Conservation (phyloP, 1,284 basidiomycete species). For the Calocybe gambosa region DNA sequence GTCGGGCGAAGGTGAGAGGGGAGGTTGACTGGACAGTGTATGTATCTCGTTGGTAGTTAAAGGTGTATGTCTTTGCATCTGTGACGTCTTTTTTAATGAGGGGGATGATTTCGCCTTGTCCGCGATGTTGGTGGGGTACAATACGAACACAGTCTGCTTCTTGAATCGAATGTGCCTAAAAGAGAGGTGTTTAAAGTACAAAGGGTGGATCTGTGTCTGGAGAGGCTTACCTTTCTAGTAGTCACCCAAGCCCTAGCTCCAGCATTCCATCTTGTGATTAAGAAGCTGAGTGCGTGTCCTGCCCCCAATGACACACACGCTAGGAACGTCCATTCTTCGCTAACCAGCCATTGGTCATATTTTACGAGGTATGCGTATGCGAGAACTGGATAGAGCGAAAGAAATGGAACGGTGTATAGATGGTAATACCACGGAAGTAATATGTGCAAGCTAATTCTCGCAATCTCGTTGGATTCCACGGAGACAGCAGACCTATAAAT, state of each 20-base stretch:
- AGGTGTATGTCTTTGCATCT: conserved; percentile 68
- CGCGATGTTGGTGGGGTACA: conserved; percentile 81
- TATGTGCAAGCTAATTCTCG: conserved; percentile 73
- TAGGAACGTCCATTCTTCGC: conserved; percentile 96
- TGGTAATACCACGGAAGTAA: conserved; percentile 74
- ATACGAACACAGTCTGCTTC: conserved; percentile 82
- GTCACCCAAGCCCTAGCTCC: conserved; percentile 77
- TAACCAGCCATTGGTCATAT: conserved; percentile 89
- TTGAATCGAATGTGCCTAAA: conserved; percentile 59
- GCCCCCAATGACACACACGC: conserved; percentile 82
- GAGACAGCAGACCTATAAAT: conserved; percentile 38
- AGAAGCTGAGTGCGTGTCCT: conserved; percentile 89
- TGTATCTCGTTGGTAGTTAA: conserved; percentile 95
- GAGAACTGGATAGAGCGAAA: conserved; percentile 83
- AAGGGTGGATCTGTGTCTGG: conserved; percentile 10
- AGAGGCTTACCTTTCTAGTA: conserved; percentile 47
- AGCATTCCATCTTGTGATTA: conserved; percentile 89
- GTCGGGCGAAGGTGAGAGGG: conserved; percentile 68
- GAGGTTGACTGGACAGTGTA: conserved; percentile 68
- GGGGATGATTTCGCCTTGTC: conserved; percentile 86
- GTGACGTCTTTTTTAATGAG: conserved; percentile 59
- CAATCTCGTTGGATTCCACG: conserved; percentile 84
- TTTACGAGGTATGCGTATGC: conserved; percentile 88
- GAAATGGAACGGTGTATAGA: conserved; percentile 82
- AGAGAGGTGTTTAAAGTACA: conserved; percentile 2